These are phyloP conservation scores for Crassisporium funariophilum DNA, from an alignment of 768 basidiomycete species.

Conservation along the genomic window DNA sequence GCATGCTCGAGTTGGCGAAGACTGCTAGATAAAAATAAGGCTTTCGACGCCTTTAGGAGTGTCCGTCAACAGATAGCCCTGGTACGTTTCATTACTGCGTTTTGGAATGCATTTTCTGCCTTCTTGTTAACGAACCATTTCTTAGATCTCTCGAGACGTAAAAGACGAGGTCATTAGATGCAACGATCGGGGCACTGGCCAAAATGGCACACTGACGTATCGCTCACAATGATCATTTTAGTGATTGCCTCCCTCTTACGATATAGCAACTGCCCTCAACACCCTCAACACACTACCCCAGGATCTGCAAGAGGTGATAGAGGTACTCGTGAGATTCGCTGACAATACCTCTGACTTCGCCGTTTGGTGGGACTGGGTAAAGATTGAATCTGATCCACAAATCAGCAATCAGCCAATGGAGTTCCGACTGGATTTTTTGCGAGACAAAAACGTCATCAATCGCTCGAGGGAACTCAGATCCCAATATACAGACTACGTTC, in stretches of 20 bases:
- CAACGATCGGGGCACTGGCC: too few species aligned
- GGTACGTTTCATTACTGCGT: not conserved
- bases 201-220: too few species aligned
- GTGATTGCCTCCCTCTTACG: too few species aligned
- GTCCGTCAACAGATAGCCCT: constrained; percentile 11
- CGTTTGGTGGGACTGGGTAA: constrained; percentile 17
- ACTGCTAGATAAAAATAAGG: constrained; percentile 11
- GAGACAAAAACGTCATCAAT: constrained; percentile 4
- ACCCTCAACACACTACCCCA: too few species aligned
- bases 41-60: constrained; percentile 8
- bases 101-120: too few species aligned
- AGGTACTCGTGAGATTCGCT: constrained; percentile 8
- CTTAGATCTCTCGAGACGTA: not conserved
- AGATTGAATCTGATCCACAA: constrained; percentile 9
- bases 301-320: too few species aligned
- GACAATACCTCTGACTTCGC: constrained; percentile 11
- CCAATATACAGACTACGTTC: constrained; percentile 14
- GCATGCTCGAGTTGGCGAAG: constrained; percentile 14
- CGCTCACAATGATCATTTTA: too few species aligned
- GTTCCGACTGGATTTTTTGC: constrained; percentile 4
- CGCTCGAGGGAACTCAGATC: constrained; percentile 8
- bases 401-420: constrained; percentile 1
- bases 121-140: not conserved
- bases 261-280: too few species aligned
- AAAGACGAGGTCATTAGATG: not conserved